A percentile compares a stretch with the other conserved stretches of the same genome.
phyloP scores from a whole-genome alignment of 2,329 filamentous ascomycete genomes.

The Epichloe festucae region DNA sequence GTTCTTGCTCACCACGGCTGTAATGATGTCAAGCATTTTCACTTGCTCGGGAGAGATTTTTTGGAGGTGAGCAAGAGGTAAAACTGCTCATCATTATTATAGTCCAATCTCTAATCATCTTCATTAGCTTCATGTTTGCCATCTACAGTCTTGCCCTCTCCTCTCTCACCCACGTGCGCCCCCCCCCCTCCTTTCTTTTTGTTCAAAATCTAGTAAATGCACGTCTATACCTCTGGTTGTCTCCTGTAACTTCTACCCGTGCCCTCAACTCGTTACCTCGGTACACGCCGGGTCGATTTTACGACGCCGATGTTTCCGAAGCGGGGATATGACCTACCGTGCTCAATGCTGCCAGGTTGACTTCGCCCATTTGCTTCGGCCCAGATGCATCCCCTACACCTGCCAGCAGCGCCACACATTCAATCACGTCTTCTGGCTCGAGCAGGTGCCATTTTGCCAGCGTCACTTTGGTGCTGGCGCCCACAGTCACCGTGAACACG shows the following conservation, averaged over 20 bases:
- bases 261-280: background rate
- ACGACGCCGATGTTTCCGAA: background rate
- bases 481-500: constrained; percentile 84
- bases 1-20: too few relatives aligned
- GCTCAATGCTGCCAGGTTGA: constrained; percentile 43
- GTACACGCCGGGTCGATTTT: background rate
- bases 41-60: too few relatives aligned
- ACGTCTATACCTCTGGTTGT: background rate
- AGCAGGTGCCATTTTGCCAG: constrained; percentile 81
- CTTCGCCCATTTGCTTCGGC: constrained; percentile 31
- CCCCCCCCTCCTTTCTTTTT: background rate
- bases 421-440: constrained; percentile 79
- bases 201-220: background rate
- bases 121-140: background rate
- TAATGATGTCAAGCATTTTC: too few relatives aligned
- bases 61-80: too few relatives aligned
- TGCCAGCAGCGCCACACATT: constrained; percentile 44
- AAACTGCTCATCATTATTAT: too few relatives aligned
- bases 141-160: background rate
- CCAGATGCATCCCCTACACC: constrained; percentile 28
- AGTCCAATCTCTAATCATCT: too few relatives aligned
- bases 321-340: constrained; percentile 35
- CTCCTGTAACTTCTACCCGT: background rate
- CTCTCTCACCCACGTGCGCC: background rate
- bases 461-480: constrained; percentile 83